phyloP scores from a whole-genome alignment of 2,329 filamentous ascomycete genomes.

The Botrytis squamosa region DNA sequence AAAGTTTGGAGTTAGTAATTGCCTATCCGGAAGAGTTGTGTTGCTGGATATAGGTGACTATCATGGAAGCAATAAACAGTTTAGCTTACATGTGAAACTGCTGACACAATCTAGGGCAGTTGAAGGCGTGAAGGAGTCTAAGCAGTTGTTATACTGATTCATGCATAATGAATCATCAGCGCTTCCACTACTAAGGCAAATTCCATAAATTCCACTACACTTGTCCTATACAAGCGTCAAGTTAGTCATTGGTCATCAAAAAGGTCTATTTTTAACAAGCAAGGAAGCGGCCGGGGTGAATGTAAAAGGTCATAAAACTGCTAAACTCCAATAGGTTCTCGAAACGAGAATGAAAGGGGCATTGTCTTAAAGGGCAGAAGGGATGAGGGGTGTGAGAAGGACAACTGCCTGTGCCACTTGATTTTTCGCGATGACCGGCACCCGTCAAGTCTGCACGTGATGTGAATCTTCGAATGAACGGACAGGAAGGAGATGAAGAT shows the following conservation, averaged over 20 bases:
- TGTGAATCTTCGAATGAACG: not conserved
- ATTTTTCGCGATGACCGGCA: not conserved
- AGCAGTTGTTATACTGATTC: constrained; percentile 26
- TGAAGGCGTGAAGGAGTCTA: constrained; percentile 23
- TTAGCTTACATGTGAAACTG: constrained; percentile 15
- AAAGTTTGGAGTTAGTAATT: not conserved
- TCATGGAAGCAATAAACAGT: not conserved
- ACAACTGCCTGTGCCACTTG: not conserved
- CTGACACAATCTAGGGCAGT: constrained; percentile 23
- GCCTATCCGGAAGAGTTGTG: not conserved
- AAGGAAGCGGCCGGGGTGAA: not conserved
- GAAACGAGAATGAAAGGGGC: not conserved
- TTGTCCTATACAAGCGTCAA: constrained; percentile 12
- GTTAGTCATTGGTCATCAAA: not conserved
- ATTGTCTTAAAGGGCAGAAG: not conserved
- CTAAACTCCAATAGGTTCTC: not conserved
- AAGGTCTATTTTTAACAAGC: not conserved
- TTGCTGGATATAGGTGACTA: not conserved
- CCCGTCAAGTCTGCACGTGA: not conserved
- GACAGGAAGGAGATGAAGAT: too few species aligned
- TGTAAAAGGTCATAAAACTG: not conserved
- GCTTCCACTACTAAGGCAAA: constrained; percentile 20
- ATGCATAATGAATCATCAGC: constrained; percentile 24
- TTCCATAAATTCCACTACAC: constrained; percentile 23
- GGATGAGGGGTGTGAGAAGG: not conserved